phyloP scores from a whole-genome alignment of 2,329 filamentous ascomycete species.

The Colletotrichum sublineola region DNA sequence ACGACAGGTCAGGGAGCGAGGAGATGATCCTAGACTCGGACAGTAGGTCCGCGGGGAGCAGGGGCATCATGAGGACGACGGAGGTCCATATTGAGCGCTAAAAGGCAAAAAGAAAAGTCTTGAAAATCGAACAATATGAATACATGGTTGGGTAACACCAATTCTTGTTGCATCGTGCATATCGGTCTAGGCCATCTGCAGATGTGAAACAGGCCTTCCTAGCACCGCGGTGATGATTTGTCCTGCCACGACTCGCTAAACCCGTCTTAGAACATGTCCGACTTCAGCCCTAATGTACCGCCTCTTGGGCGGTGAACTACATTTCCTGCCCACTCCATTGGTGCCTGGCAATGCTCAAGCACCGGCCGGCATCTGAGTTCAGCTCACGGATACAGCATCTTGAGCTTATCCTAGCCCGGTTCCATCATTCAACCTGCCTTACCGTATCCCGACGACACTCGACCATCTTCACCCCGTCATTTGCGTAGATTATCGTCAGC shows the following conservation, averaged over 20 bases:
- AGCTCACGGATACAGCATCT: background rate
- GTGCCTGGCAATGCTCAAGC: background rate
- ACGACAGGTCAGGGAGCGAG: conserved; percentile 31
- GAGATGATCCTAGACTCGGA: conserved; percentile 21
- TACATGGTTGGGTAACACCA: too few relatives aligned
- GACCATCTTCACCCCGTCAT: background rate
- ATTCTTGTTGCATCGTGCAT: too few relatives aligned
- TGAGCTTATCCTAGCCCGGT: background rate
- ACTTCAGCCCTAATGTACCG: background rate
- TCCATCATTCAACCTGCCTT: too few relatives aligned
- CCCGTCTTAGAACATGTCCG: background rate
- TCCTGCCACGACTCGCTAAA: background rate
- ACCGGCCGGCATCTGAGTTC: background rate
- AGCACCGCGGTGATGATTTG: background rate
- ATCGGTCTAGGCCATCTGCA: background rate
- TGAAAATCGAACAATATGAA: background rate
- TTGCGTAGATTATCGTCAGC: background rate
- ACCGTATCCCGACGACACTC: background rate
- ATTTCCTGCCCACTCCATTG: too few relatives aligned
- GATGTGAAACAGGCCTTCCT: background rate
- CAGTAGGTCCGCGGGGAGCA: background rate
- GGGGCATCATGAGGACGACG: conserved; percentile 38
- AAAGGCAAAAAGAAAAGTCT: background rate
- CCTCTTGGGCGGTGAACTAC: background rate
- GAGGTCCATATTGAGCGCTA: conserved; percentile 27